Base-by-base conservation (phyloP, 2,329 filamentous ascomycete species). In the Colletotrichum sp. region DNA sequence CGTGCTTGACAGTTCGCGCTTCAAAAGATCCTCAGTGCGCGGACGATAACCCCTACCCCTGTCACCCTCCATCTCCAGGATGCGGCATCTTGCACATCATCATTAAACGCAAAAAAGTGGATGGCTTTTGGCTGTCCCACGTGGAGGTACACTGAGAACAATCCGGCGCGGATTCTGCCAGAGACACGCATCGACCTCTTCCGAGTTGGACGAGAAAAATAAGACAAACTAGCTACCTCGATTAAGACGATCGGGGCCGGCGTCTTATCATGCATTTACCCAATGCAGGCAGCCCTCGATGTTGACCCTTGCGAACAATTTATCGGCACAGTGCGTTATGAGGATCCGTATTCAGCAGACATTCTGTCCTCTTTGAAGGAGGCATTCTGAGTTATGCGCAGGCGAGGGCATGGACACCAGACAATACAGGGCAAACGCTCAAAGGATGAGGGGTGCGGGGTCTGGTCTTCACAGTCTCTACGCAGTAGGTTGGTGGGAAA, bases 61-160 rank as follows among this genome's bases (percentile, higher is more conserved):
- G 68, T 18, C 32, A 63, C 61, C 63, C n/a, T 24, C 63, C 48
- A 60, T 52, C 43, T 69, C 70, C 34, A 68, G 64, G 57, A 69
- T 73, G 64, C 70, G 70, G 74, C 64, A 69, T 30, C 70, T 76
- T 76, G 74, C 74, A 76, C 66, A 75, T 75, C 71, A 75, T 76
- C 43, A 76, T 76, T 67, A 76, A 76, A 76, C 72, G 71, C 71
- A 76, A 76, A 76, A 76, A 28, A 67, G 74, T 67, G 74, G 74
- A 24, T n/a, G 26, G 10, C 16, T 36, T 16, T 39, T 18, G 28
- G 66, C 57, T n/a, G 61, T 75, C 67, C 74, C 74, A 76, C 74
- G 74, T 76, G 74, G 74, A 73, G 43, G 48, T 69, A 60, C 70
- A 61, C 30, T 43, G 43, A 75, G 59, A 26, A 60, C 64, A 66